These are phyloP conservation scores for Paratrimastix pyriformis DNA, from an alignment of 78 protist species.

Conservation along the genomic window DNA sequence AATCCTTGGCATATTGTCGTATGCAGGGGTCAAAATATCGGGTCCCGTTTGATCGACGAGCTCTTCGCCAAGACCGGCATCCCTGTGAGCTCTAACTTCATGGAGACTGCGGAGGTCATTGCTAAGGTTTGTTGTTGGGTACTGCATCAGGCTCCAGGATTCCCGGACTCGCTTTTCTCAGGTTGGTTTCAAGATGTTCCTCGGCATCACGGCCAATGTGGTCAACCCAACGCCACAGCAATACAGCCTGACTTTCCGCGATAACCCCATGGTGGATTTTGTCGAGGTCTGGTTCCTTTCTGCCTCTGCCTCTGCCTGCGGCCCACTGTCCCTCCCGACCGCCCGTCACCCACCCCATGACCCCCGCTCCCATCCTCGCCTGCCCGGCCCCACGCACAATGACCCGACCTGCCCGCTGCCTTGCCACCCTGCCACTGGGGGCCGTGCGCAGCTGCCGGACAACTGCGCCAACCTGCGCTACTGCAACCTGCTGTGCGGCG, in stretches of 20 bases:
- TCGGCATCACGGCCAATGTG: conserved; percentile 68
- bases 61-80: conserved; percentile 68
- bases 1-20: background rate
- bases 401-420: too few relatives aligned
- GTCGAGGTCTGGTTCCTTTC: conserved; percentile 73
- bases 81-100: conserved; percentile 51
- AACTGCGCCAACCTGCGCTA: conserved; percentile 25
- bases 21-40: conserved; percentile 86
- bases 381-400: too few relatives aligned
- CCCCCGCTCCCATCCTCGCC: too few relatives aligned
- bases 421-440: too few relatives aligned
- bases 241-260: conserved; percentile 64
- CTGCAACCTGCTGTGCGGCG: conserved; percentile 84
- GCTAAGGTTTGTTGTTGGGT: conserved; percentile 44
- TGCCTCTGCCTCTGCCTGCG: conserved; percentile 2
- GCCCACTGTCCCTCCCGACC: too few relatives aligned
- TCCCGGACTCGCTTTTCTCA: background rate
- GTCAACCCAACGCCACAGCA: too few relatives aligned
- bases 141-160: background rate
- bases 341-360: too few relatives aligned
- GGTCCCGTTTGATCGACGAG: conserved; percentile 85
- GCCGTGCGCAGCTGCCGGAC: conserved; percentile 6
- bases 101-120: conserved; percentile 85
- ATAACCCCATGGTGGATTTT: conserved; percentile 70
- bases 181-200: conserved; percentile 87